A percentile compares a stretch with the other conserved stretches of the same genome.
Evolutionary conservation across 2,329 filamentous ascomycete genomes (phyloP).

Genomic region (Alternaria novae-zelandiae): DNA sequence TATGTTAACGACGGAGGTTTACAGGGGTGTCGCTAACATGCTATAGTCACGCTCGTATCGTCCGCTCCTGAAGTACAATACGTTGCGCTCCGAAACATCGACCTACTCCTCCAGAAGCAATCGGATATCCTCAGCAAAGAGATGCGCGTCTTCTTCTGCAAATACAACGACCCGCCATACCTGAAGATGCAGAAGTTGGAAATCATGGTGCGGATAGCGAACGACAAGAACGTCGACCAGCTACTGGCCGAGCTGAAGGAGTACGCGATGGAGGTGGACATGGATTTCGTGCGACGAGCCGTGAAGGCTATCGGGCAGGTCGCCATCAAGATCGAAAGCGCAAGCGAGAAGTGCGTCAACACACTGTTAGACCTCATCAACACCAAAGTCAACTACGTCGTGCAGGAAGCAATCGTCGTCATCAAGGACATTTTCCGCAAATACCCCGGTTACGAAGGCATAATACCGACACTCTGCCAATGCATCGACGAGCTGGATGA

Average conservation of each 20-base stretch:
- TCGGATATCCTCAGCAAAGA: conserved; percentile 97
- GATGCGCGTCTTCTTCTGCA: conserved; percentile 98
- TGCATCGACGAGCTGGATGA: conserved; percentile 98
- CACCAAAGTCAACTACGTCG: conserved; percentile 98
- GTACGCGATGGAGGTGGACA: conserved; percentile 96
- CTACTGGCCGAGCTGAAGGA: conserved; percentile 93
- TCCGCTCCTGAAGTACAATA: conserved; percentile 98
- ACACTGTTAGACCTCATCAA: conserved; percentile 92
- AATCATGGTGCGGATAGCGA: conserved; percentile 99
- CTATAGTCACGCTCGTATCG: conserved; percentile 86
- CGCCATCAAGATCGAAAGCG: conserved; percentile 96
- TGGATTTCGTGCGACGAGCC: conserved; percentile 95
- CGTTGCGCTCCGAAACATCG: conserved; percentile 94
- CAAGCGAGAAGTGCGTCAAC: conserved; percentile 94
- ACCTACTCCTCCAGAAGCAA: conserved; percentile 92
- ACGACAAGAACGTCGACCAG: conserved; percentile 95
- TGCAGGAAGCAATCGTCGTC: conserved; percentile 97
- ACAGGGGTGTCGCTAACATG: conserved; percentile 29
- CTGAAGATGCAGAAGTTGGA: conserved; percentile 97
- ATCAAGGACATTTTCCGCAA: conserved; percentile 99
- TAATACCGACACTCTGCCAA: conserved; percentile 94
- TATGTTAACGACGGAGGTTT: conserved; percentile 52
- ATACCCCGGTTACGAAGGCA: conserved; percentile 96
- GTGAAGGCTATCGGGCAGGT: conserved; percentile 97
- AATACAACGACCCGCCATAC: conserved; percentile 98